These are phyloP conservation scores for Geranium incanum DNA, from an alignment of 441 rosid species.

Conservation along the genomic window DNA sequence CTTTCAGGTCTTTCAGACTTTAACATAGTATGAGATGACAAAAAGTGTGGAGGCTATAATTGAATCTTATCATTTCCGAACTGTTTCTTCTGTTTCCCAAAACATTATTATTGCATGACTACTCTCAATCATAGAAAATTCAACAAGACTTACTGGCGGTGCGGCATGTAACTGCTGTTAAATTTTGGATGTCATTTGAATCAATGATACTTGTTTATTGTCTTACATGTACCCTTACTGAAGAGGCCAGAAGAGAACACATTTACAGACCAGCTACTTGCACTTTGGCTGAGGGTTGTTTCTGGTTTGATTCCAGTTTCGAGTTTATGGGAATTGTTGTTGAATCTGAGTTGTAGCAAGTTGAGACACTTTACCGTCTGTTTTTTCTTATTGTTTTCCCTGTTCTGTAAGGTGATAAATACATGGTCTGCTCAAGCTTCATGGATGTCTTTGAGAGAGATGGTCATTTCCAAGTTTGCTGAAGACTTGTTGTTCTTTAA, in stretches of 20 bases:
- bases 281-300: no score
- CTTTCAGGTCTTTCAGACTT: not conserved
- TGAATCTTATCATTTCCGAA: no score
- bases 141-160: not conserved
- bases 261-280: not conserved
- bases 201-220: not conserved
- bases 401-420: no score
- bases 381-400: no score
- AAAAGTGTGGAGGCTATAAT: not conserved
- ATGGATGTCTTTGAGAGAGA: no score
- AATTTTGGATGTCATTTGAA: not conserved
- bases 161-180: not conserved
- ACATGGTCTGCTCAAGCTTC: no score
- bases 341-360: no score
- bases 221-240: not conserved
- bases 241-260: not conserved
- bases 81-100: not conserved
- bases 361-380: no score
- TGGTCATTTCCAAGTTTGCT: no score
- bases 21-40: slow-evolving; percentile 2
- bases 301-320: no score
- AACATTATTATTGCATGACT: not conserved
- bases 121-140: not conserved
- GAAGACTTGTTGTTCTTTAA: no score
- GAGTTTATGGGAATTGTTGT: no score